Base-by-base conservation (phyloP, 2,329 filamentous ascomycete species). In the Macroventuria anomochaeta region DNA sequence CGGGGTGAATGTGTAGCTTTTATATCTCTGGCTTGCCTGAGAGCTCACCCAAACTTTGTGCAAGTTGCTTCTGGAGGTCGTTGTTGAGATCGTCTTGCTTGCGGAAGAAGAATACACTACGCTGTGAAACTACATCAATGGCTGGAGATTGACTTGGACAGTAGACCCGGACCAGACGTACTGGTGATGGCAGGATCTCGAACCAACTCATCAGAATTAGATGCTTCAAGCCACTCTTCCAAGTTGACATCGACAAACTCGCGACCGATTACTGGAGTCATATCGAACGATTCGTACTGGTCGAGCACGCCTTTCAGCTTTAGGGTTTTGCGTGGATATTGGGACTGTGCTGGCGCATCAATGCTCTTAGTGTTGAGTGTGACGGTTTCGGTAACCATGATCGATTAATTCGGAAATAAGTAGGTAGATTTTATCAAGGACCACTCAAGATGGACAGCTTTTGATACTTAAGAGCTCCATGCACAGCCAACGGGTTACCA, bases 121-220 rank as follows among this genome's bases (percentile, higher is more conserved):
- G 76, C 49, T 81, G 77, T 1, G 81, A 83, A 41, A 83, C 81
- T 70, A 7, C 8, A 28, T 2, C 4, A 3, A 5, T 8, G 2
- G 8, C 43, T 7, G 37, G n/a, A 1, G 21, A 5, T 8, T 11
- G 1, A 5, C 2, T 26, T 26, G 10, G 7, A 7, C 6, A 7
- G 8, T 2, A 3, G 15, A n/a, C 2, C 7, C n/a, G 11, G 13
- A 15, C 5, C 25, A 12, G 6, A 52, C 60, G 36, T 61, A 71
- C 72, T 70, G 3, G 68, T 74, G 43, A 74, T 72, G 7, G 86
- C 88, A 0, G 90, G 76, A 59, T 90, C 88, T 0, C 84, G 79
- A 15, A 90, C 65, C 18, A 88, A 72, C 32, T 86, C 84, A 48
- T 90, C 86, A 0, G 85, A 80, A 64, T 89, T 87, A 0, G 83